Percentiles rank a stretch among this genome's conserved stretches.
phyloP scores from a whole-genome alignment of 805 yeast genomes.

The Geotrichum ghanense region DNA sequence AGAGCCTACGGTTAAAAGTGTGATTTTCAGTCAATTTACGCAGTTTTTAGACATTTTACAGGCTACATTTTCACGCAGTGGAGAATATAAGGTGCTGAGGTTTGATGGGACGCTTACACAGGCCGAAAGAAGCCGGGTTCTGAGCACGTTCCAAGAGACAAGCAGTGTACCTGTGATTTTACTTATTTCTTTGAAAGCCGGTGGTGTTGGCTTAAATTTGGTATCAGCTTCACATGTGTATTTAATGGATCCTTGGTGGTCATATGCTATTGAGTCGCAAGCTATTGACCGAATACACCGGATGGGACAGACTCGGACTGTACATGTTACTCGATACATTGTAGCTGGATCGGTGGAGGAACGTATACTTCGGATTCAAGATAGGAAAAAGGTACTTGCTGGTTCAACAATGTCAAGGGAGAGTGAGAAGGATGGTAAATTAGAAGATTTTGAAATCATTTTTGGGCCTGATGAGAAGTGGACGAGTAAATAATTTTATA shows the following conservation, averaged over 20 bases:
- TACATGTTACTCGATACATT: conserved; percentile 68
- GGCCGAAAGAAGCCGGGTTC: conserved; percentile 49
- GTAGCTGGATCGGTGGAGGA: conserved; percentile 78
- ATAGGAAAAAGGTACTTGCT: conserved; percentile 42
- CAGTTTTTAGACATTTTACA: conserved; percentile 68
- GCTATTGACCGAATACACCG: conserved; percentile 88
- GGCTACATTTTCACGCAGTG: conserved; percentile 35
- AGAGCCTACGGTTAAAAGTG: conserved; percentile 58
- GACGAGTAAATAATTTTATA: too few species aligned
- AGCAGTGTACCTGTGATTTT: conserved; percentile 34
- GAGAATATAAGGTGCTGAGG: conserved; percentile 46
- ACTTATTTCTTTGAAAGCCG: conserved; percentile 74
- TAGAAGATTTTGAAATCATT: neutral
- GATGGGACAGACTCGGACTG: conserved; percentile 70
- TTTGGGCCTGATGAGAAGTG: too few species aligned
- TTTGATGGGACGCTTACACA: conserved; percentile 75
- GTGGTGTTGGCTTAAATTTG: conserved; percentile 86
- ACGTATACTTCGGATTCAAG: conserved; percentile 80
- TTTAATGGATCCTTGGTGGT: conserved; percentile 98
- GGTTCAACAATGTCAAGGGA: conserved; percentile 1
- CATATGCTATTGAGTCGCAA: conserved; percentile 81
- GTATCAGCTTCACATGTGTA: conserved; percentile 78
- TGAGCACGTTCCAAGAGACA: conserved; percentile 41
- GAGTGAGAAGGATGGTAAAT: neutral
- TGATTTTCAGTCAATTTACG: conserved; percentile 87